phyloP scores from a whole-genome alignment of 768 basidiomycete genomes.

The Panaeolus papilionaceus region DNA sequence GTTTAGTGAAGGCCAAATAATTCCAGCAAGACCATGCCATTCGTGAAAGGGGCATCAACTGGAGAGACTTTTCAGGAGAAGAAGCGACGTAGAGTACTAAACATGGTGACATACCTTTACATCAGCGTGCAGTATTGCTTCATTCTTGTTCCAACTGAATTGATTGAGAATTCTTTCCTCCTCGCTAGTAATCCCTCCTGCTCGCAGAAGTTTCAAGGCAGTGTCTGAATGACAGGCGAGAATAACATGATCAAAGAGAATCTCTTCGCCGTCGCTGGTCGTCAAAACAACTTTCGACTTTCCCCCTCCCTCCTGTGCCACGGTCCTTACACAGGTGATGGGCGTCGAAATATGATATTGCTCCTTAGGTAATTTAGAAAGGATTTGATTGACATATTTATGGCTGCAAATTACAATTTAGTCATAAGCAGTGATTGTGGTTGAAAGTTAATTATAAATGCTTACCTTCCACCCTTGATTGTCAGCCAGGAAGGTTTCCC shows the following conservation, averaged over 20 bases:
- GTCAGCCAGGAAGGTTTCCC: constrained; percentile 79
- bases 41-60: constrained; percentile 72
- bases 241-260: constrained; percentile 72
- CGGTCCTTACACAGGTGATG: constrained; percentile 50
- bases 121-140: constrained; percentile 72
- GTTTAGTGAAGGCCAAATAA: constrained; percentile 61
- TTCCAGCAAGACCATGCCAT: constrained; percentile 83
- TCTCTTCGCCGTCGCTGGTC: constrained; percentile 50
- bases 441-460: background rate
- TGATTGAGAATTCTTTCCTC: constrained; percentile 62
- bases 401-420: constrained; percentile 44
- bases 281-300: constrained; percentile 47
- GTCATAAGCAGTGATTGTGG: background rate
- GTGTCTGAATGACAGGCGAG: constrained; percentile 78
- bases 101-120: constrained; percentile 48
- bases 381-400: constrained; percentile 69
- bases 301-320: constrained; percentile 21
- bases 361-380: constrained; percentile 55
- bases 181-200: constrained; percentile 54
- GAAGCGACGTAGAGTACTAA: background rate
- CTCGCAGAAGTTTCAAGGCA: constrained; percentile 54
- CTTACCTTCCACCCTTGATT: constrained; percentile 73
- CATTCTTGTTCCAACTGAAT: constrained; percentile 73
- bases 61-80: background rate
- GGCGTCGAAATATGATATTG: constrained; percentile 67